Conservation (phyloP, 345 rosid species). For the Populus simonii region DNA sequence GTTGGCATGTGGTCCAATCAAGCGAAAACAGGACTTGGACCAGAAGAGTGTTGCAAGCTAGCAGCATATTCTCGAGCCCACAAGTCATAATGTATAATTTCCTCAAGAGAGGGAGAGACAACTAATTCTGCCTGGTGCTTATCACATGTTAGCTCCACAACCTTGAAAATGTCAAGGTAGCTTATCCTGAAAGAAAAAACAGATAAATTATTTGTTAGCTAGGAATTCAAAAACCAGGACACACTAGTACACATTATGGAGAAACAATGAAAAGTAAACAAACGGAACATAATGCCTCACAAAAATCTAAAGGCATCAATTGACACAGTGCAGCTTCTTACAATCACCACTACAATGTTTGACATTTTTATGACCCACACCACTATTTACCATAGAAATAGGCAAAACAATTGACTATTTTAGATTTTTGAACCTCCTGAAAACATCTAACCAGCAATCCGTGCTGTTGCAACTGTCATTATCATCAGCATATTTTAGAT, state of each 20-base stretch:
- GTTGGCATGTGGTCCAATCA: constrained; percentile 14
- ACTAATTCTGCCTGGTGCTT: constrained; percentile 72
- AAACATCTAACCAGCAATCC: not conserved
- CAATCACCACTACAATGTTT: not conserved
- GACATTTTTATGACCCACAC: not conserved
- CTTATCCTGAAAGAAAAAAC: constrained; percentile 54
- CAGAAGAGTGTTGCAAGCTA: constrained; percentile 40
- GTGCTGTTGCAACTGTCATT: not conserved
- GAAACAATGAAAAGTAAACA: not conserved
- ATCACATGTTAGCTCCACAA: constrained; percentile 81
- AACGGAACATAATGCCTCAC: not conserved
- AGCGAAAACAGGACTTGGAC: constrained; percentile 48
- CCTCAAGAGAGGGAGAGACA: constrained; percentile 70
- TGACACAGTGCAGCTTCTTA: not conserved
- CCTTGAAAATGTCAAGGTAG: constrained; percentile 86
- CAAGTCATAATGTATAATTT: constrained; percentile 77
- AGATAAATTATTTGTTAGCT: not conserved
- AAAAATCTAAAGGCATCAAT: not conserved
- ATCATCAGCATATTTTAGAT: not conserved
- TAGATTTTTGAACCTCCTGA: not conserved
- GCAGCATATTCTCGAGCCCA: constrained; percentile 89
- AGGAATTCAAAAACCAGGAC: not conserved
- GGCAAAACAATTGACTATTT: not conserved
- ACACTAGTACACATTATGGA: not conserved
- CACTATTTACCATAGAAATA: not conserved